Evolutionary conservation across 768 basidiomycete genomes (phyloP).

Genomic region (Pseudohyphozyma bogoriensis): DNA sequence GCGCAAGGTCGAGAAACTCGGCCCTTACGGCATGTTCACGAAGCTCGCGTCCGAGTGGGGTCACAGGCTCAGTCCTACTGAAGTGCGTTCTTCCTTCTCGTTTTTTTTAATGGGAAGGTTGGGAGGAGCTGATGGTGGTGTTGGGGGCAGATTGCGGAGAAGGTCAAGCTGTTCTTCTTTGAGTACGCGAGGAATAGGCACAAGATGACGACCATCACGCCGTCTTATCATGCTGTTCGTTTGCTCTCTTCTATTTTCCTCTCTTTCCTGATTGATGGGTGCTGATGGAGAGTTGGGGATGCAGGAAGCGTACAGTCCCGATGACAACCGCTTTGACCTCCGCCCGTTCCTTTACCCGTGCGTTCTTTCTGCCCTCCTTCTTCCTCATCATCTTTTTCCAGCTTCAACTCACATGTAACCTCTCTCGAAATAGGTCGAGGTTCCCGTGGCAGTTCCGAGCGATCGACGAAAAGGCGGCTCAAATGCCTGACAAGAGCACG

Average conservation of each 20-base stretch:
- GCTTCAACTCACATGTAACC: too few relatives aligned
- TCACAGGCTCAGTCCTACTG: conserved; percentile 61
- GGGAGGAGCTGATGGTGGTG: too few relatives aligned
- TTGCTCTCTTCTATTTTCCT: not conserved
- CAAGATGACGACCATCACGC: conserved; percentile 96
- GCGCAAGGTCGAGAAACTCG: conserved; percentile 92
- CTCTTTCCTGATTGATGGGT: not conserved
- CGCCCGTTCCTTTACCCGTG: conserved; percentile 93
- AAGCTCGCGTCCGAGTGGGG: conserved; percentile 95
- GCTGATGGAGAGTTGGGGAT: not conserved
- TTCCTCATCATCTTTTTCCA: too few relatives aligned
- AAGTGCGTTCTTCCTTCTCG: conserved; percentile 46
- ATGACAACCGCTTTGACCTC: conserved; percentile 63
- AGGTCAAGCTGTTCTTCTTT: conserved; percentile 95
- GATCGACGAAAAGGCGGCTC: conserved; percentile 53
- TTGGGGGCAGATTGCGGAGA: conserved; percentile 73
- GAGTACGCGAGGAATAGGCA: conserved; percentile 87
- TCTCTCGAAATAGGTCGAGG: too few relatives aligned
- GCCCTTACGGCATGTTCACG: conserved; percentile 94
- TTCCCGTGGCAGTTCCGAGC: conserved; percentile 97
- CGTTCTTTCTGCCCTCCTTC: too few relatives aligned
- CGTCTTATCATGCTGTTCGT: conserved; percentile 79
- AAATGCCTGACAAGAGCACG: conserved; percentile 12
- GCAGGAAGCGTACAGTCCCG: conserved; percentile 85
- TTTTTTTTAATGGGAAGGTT: too few relatives aligned